Conservation (phyloP, 495 filamentous ascomycete species). For the Talaromyces trachyspermus region DNA sequence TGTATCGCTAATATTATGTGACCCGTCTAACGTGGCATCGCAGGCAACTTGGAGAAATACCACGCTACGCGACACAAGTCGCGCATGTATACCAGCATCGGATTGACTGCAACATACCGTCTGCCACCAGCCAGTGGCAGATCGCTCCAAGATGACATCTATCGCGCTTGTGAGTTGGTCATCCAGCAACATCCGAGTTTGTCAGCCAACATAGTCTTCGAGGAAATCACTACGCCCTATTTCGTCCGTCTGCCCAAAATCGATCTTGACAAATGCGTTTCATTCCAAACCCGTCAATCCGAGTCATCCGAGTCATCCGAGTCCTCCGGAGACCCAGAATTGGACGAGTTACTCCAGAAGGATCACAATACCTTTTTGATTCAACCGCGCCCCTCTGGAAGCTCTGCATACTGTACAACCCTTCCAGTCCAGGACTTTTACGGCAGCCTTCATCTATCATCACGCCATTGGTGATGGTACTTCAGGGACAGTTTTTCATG, state of each 20-base stretch:
- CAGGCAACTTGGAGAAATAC: constrained; percentile 36
- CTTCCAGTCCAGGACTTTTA: neutral
- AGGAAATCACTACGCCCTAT: neutral
- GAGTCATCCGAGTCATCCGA: neutral
- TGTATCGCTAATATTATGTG: too few species aligned
- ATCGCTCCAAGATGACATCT: constrained; percentile 27
- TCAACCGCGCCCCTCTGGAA: neutral
- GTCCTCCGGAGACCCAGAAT: neutral
- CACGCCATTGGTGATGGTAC: neutral
- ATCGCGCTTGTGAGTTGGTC: constrained; percentile 6
- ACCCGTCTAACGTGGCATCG: too few species aligned
- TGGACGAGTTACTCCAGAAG: neutral
- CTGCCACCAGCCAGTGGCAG: constrained; percentile 21
- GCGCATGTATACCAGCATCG: constrained; percentile 39
- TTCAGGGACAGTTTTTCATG: neutral
- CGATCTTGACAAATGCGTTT: neutral
- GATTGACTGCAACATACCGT: constrained; percentile 29
- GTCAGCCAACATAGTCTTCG: neutral
- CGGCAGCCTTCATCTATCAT: neutral
- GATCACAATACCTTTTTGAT: neutral
- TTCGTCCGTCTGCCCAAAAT: neutral
- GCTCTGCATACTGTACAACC: neutral
- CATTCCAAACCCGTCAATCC: neutral
- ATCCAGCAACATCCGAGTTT: neutral
- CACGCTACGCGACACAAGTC: constrained; percentile 35